These are phyloP conservation scores for Isatis tinctoria DNA, from an alignment of 345 rosid species.

Conservation along the genomic window DNA sequence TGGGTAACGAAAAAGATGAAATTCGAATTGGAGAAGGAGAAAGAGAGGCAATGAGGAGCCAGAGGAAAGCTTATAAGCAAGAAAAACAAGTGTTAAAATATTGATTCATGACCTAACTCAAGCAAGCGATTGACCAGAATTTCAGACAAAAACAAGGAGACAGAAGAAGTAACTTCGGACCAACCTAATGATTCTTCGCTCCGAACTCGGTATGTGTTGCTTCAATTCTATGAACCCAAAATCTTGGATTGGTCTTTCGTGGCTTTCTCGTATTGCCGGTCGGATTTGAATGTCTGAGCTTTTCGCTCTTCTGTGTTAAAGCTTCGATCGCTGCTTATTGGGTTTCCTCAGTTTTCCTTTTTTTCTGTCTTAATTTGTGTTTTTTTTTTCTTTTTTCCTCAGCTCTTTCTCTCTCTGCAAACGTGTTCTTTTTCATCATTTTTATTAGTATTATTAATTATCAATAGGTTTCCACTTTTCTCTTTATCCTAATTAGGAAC, in stretches of 20 bases:
- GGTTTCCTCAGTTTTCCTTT: constrained; percentile 23
- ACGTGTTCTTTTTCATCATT: constrained; percentile 15
- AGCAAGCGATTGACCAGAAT: constrained; percentile 41
- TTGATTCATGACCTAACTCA: constrained; percentile 30
- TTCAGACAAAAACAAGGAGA: constrained; percentile 35
- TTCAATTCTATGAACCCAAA: background rate
- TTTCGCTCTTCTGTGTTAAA: constrained; percentile 35
- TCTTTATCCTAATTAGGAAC: too few species aligned
- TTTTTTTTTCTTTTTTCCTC: constrained; percentile 12
- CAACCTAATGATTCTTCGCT: constrained; percentile 30
- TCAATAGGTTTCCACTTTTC: too few species aligned
- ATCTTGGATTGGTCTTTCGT: constrained; percentile 5
- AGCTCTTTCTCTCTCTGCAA: constrained; percentile 23
- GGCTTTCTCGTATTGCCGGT: constrained; percentile 21
- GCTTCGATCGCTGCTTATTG: constrained; percentile 56
- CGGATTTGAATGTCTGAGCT: constrained; percentile 42
- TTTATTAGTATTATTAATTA: background rate
- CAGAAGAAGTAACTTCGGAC: constrained; percentile 17
- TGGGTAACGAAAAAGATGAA: constrained; percentile 11
- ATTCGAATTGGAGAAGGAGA: constrained; percentile 22
- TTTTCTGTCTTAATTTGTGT: background rate
- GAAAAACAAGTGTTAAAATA: constrained; percentile 25
- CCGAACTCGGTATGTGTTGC: constrained; percentile 18
- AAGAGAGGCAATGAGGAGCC: constrained; percentile 37
- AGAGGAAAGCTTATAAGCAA: constrained; percentile 37